A percentile compares a stretch with the other conserved stretches of the same genome.
Evolutionary conservation across 2,329 filamentous ascomycete genomes (phyloP).

Genomic region (Conoideocrella luteorostrata): DNA sequence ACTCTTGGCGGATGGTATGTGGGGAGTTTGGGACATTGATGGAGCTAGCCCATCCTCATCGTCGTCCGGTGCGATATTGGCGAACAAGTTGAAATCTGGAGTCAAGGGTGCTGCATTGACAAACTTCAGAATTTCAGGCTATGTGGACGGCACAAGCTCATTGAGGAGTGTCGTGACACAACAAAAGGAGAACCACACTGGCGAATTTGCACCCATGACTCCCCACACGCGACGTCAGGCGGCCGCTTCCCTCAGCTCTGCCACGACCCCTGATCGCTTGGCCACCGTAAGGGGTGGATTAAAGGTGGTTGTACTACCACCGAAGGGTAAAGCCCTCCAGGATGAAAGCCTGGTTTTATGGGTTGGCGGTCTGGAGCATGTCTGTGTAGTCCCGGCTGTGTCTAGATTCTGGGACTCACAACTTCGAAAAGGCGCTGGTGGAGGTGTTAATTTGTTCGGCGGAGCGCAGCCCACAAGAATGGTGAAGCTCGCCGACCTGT

Average conservation of each 20-base stretch:
- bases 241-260: slow-evolving; percentile 36
- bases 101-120: slow-evolving; percentile 53
- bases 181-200: slow-evolving; percentile 29
- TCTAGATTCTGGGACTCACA: slow-evolving; percentile 55
- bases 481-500: slow-evolving; percentile 47
- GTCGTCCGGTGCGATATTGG: slow-evolving; percentile 32
- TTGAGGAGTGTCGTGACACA: slow-evolving; percentile 36
- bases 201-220: slow-evolving; percentile 58
- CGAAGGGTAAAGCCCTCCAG: slow-evolving; percentile 33
- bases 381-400: slow-evolving; percentile 50
- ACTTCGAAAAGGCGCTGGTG: slow-evolving; percentile 42
- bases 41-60: slow-evolving; percentile 43
- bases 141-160: slow-evolving; percentile 53
- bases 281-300: slow-evolving; percentile 47
- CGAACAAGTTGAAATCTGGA: slow-evolving; percentile 44
- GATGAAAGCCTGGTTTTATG: slow-evolving; percentile 52
- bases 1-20: slow-evolving; percentile 57
- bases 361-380: slow-evolving; percentile 50
- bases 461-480: slow-evolving; percentile 49
- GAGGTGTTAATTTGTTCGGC: slow-evolving; percentile 49
- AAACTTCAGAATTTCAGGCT: slow-evolving; percentile 51
- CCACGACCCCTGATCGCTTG: slow-evolving; percentile 42
- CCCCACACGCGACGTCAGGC: slow-evolving; percentile 53
- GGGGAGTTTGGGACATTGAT: slow-evolving; percentile 63
- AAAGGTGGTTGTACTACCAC: slow-evolving; percentile 39